A percentile compares a stretch with the other conserved stretches of the same genome.
phyloP scores from a whole-genome alignment of 1,284 basidiomycete species.

The Marasmius oreades region DNA sequence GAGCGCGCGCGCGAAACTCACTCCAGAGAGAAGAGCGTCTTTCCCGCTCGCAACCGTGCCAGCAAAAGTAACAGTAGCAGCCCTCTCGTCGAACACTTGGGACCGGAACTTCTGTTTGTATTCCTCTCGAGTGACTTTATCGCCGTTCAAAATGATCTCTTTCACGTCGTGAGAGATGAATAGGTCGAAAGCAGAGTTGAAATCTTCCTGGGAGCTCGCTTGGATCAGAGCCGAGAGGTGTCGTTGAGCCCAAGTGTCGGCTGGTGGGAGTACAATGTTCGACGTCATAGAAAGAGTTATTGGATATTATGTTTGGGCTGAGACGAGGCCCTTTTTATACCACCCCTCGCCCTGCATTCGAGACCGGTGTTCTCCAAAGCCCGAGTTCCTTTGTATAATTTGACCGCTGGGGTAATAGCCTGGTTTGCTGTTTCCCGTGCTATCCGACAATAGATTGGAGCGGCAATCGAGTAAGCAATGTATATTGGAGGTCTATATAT shows the following conservation, averaged over 20 bases:
- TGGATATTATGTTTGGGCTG: background rate
- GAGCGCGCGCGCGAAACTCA: background rate
- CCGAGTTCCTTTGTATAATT: too few relatives aligned
- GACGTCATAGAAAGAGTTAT: background rate
- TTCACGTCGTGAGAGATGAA: slow-evolving; percentile 19
- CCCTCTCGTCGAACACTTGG: too few relatives aligned
- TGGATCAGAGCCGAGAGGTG: slow-evolving; percentile 19
- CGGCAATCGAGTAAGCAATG: too few relatives aligned
- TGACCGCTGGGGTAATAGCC: too few relatives aligned
- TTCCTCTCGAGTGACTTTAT: slow-evolving; percentile 23
- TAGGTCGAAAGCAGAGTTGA: slow-evolving; percentile 19
- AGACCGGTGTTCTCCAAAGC: background rate
- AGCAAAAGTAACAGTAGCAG: too few relatives aligned
- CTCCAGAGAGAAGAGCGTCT: background rate
- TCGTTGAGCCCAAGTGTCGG: slow-evolving; percentile 18
- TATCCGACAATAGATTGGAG: too few relatives aligned
- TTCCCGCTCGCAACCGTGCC: too few relatives aligned
- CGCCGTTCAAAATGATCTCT: slow-evolving; percentile 27
- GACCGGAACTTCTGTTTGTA: slow-evolving; percentile 25
- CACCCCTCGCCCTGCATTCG: background rate
- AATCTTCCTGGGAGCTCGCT: slow-evolving; percentile 15
- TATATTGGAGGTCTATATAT: too few relatives aligned
- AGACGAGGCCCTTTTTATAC: background rate
- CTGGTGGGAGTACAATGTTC: slow-evolving; percentile 15
- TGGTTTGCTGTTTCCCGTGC: too few relatives aligned